Evolutionary conservation across 108 stramenopile species (phyloP).

Genomic region (Cyclotella cryptica): DNA sequence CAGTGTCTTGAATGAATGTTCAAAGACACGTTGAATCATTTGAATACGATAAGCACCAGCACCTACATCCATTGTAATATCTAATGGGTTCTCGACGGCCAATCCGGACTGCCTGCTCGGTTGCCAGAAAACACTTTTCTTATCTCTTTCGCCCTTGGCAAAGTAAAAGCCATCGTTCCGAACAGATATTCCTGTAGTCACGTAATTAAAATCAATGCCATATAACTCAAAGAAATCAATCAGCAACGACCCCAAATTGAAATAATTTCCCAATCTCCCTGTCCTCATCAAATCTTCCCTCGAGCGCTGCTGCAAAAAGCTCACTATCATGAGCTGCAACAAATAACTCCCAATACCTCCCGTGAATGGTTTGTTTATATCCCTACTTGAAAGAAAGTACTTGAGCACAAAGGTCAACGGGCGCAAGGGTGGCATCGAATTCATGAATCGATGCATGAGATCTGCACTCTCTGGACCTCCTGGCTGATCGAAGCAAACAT

Average conservation of each 20-base stretch:
- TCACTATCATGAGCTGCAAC: constrained; percentile 90
- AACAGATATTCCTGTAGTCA: constrained; percentile 84
- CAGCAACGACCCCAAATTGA: constrained; percentile 85
- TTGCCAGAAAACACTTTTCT: constrained; percentile 67
- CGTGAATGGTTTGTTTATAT: constrained; percentile 92
- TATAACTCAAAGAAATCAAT: constrained; percentile 95
- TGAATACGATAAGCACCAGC: constrained; percentile 76
- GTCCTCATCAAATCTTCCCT: constrained; percentile 49
- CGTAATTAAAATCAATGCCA: constrained; percentile 90
- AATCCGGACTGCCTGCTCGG: constrained; percentile 65
- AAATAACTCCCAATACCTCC: constrained; percentile 95
- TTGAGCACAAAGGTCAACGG: constrained; percentile 94
- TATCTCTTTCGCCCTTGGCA: constrained; percentile 75
- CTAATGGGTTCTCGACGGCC: constrained; percentile 93
- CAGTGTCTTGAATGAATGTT: constrained; percentile 75
- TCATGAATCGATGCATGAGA: constrained; percentile 81
- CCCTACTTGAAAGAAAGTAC: constrained; percentile 90
- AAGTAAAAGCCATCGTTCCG: constrained; percentile 89
- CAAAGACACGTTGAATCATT: constrained; percentile 82
- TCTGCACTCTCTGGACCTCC: constrained; percentile 77
- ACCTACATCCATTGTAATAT: constrained; percentile 83
- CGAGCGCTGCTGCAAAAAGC: constrained; percentile 85
- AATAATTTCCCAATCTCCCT: constrained; percentile 9
- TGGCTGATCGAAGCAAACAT: constrained; percentile 88
- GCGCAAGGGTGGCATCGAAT: constrained; percentile 85